Base-by-base conservation (phyloP, 1,284 basidiomycete species). In the Ustilago nuda region DNA sequence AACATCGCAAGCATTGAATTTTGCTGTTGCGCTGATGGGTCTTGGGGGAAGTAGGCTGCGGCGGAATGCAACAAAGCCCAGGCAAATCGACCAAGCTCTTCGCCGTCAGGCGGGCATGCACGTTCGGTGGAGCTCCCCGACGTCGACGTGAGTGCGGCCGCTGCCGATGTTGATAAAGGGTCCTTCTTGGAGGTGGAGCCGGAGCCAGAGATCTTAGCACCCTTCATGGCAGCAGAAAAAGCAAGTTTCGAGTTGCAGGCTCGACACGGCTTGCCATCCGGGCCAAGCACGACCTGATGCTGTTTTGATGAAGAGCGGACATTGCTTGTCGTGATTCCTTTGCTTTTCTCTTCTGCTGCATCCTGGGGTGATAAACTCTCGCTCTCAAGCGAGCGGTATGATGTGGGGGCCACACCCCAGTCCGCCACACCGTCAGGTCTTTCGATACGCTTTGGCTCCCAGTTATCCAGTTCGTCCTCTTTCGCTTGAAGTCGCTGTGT, bases 401-500 rank as follows among this genome's bases (percentile, higher is more conserved):
- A 51, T 8, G 74, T 65, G 1, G 74, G 92, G n/a, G 91, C 90
- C 4, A 93, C 91, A 65, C 93, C 94, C 94, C 94, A 95, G 82
- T 95, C 94, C 0, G 93, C 92, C 12, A 93, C 87, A 19, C 93
- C 94, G 41, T 90, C 90, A 0, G 94, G 95, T 51, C 95, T 88
- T 37, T 90, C 89, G 48, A 96, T 92, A 46, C 94, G 89, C 74
- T 92, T 92, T n/a, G 91, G 91, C 79, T 97, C 94, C 92, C 94
- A 95, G 17, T 94, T 90, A 60, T 93, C 90, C n/a, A 80, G 90
- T 88, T 85, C 89, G 91, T 80, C 94, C 84, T 82, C 91, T 90
- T 92, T 94, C 4, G 66, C 81, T 62, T 70, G 53, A 11, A 80
- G 43, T 46, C 63, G 77, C 81, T 70, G 62, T 13, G 15, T 13